Conservation (phyloP, 495 filamentous ascomycete genomes). For the Xylaria venustula region DNA sequence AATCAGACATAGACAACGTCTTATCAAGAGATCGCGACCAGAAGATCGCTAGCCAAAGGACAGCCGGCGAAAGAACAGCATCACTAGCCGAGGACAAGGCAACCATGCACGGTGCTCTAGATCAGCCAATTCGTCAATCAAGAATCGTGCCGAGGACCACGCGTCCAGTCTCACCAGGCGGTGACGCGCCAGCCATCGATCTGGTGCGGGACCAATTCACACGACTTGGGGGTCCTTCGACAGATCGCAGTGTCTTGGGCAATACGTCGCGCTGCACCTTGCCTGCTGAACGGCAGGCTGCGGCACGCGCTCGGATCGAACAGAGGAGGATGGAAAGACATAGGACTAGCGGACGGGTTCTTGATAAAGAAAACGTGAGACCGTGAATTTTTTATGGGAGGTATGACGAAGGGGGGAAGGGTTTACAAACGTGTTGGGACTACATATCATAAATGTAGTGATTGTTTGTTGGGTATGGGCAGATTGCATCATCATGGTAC, state of each 20-base stretch:
- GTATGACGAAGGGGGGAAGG: not conserved
- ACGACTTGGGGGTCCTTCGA: slow-evolving; percentile 33
- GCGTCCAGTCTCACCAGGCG: slow-evolving; percentile 20
- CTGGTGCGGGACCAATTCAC: slow-evolving; percentile 44
- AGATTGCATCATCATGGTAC: not conserved
- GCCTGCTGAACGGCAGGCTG: slow-evolving; percentile 58
- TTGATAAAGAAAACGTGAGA: slow-evolving; percentile 47
- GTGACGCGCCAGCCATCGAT: slow-evolving; percentile 28
- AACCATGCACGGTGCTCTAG: slow-evolving; percentile 15
- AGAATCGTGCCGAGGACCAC: slow-evolving; percentile 27
- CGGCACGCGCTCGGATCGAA: slow-evolving; percentile 63
- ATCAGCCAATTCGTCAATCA: slow-evolving; percentile 23
- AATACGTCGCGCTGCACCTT: slow-evolving; percentile 47
- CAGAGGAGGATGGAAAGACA: slow-evolving; percentile 45
- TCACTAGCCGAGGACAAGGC: slow-evolving; percentile 3
- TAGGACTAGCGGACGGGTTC: slow-evolving; percentile 18
- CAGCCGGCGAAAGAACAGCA: slow-evolving; percentile 12
- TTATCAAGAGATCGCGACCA: not conserved
- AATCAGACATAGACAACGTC: not conserved
- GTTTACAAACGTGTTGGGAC: not conserved
- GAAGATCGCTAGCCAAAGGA: not conserved
- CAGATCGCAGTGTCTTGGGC: slow-evolving; percentile 24
- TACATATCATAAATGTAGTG: not conserved
- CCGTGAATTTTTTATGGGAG: slow-evolving; percentile 28
- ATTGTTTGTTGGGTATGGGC: not conserved